phyloP scores from a whole-genome alignment of 495 filamentous ascomycete genomes.

The Xanthoparmelia taractica region DNA sequence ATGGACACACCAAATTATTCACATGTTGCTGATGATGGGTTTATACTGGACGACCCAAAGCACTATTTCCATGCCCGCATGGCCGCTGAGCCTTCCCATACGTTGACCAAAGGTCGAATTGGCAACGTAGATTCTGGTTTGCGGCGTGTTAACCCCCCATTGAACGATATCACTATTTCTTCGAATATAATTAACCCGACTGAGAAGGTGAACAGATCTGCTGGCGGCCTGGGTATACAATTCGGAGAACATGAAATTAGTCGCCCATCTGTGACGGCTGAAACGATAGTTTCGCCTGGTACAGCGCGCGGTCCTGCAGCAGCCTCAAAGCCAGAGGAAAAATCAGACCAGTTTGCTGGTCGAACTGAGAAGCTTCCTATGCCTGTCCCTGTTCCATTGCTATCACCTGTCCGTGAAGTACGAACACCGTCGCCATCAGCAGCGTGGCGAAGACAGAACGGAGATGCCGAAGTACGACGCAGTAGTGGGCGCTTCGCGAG shows the following conservation, averaged over 20 bases:
- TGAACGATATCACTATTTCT: slow-evolving; percentile 3
- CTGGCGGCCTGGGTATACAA: slow-evolving; percentile 22
- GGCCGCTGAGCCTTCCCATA: slow-evolving; percentile 30
- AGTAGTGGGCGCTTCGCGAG: slow-evolving; percentile 4
- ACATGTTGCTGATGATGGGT: slow-evolving; percentile 19
- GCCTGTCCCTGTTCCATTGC: slow-evolving; percentile 27
- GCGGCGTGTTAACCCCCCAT: slow-evolving; percentile 10
- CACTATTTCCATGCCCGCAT: slow-evolving; percentile 21
- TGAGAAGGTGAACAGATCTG: slow-evolving; percentile 10
- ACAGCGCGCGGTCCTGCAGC: slow-evolving; percentile 11
- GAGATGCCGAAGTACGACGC: neutral
- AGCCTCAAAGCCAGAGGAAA: slow-evolving; percentile 10
- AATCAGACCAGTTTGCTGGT: slow-evolving; percentile 13
- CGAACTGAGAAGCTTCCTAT: slow-evolving; percentile 15
- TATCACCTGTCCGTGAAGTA: slow-evolving; percentile 42
- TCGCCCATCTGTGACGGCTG: slow-evolving; percentile 8
- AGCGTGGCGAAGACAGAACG: slow-evolving; percentile 25
- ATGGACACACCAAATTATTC: slow-evolving; percentile 28
- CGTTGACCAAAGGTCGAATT: slow-evolving; percentile 29
- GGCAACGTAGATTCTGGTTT: slow-evolving; percentile 10
- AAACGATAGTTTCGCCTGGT: slow-evolving; percentile 7
- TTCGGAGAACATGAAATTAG: slow-evolving; percentile 22
- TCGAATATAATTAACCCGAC: slow-evolving; percentile 1
- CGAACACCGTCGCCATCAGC: slow-evolving; percentile 39
- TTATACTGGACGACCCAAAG: slow-evolving; percentile 12